Evolutionary conservation across 768 basidiomycete genomes (phyloP).

Genomic region (Lactarius psammicola): DNA sequence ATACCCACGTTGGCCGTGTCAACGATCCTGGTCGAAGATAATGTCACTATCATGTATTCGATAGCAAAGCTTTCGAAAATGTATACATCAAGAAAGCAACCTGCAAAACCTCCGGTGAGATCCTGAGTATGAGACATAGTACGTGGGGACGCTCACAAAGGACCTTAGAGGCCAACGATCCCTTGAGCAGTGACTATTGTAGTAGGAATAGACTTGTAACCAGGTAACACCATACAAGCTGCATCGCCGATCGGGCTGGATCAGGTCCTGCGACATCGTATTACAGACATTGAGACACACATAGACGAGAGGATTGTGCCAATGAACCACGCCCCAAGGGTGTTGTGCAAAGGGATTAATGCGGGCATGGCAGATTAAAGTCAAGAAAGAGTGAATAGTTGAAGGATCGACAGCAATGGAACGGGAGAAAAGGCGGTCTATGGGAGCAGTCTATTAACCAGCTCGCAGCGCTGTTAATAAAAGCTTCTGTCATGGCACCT

Average conservation of each 20-base stretch:
- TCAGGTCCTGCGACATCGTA: neutral
- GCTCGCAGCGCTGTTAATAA: neutral
- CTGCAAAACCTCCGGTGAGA: neutral
- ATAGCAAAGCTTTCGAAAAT: neutral
- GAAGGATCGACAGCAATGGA: neutral
- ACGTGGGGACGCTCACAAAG: neutral
- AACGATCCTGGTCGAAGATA: neutral
- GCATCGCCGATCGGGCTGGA: neutral
- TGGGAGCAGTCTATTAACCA: neutral
- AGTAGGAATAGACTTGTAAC: neutral
- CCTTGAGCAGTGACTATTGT: neutral
- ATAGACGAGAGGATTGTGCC: neutral
- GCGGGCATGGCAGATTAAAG: neutral
- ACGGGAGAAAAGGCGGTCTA: neutral
- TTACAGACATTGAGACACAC: neutral
- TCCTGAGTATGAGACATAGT: neutral
- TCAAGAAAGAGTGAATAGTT: neutral
- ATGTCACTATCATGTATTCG: neutral
- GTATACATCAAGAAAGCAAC: neutral
- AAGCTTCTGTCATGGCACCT: neutral
- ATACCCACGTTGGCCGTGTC: neutral
- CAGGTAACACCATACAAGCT: neutral
- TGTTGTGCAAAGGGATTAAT: neutral
- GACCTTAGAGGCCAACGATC: neutral
- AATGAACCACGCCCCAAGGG: neutral